A percentile compares a stretch with the other conserved stretches of the same genome.
Conservation (phyloP, 2,329 filamentous ascomycete species). For the Paecilomyces formosus region DNA sequence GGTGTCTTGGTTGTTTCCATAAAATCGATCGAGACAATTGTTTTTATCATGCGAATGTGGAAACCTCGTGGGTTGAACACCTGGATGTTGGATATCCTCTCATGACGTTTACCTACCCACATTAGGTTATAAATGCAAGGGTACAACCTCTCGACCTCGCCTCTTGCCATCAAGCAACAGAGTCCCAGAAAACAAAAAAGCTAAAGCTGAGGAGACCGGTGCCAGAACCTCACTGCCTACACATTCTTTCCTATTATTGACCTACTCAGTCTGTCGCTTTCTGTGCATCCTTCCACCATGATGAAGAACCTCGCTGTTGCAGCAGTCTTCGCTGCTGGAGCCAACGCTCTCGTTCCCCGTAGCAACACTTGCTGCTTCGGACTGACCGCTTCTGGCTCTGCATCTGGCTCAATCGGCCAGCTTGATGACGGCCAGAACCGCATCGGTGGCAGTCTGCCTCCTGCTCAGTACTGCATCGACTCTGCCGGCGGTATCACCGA, state of each 20-base stretch:
- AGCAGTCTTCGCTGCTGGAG: slow-evolving; percentile 32
- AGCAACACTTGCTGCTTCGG: slow-evolving; percentile 45
- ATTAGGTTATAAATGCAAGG: neutral
- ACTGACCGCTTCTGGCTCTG: slow-evolving; percentile 43
- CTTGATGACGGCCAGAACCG: slow-evolving; percentile 56
- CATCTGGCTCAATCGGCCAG: slow-evolving; percentile 51
- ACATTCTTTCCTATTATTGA: neutral
- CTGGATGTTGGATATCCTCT: neutral
- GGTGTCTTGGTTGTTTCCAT: neutral
- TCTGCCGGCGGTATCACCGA: slow-evolving; percentile 50
- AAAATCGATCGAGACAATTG: neutral
- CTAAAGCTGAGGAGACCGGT: neutral
- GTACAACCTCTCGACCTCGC: neutral
- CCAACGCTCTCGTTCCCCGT: slow-evolving; percentile 35
- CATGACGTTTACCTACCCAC: neutral
- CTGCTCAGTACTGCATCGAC: slow-evolving; percentile 49
- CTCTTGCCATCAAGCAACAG: neutral
- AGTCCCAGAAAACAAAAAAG: neutral
- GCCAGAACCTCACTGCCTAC: neutral
- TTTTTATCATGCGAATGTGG: neutral
- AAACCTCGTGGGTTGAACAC: neutral
- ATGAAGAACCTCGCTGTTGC: slow-evolving; percentile 35
- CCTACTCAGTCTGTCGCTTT: neutral
- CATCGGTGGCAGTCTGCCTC: slow-evolving; percentile 42
- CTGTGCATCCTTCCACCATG: slow-evolving; percentile 6